phyloP scores from a whole-genome alignment of 257 asterid genomes.

The Przewalskia tangutica region DNA sequence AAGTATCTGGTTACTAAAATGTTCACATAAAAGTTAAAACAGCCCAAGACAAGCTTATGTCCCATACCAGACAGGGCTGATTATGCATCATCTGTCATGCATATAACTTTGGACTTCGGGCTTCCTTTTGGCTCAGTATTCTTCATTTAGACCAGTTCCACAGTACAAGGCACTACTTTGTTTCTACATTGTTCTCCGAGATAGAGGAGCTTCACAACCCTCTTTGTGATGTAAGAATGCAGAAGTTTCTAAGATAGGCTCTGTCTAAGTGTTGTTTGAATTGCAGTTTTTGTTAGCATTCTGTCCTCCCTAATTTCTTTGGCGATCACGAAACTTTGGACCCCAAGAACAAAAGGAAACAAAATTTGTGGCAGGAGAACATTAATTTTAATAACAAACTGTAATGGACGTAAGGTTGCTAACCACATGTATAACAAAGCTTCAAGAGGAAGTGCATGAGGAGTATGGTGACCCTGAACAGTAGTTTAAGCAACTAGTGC shows the following conservation, averaged over 20 bases:
- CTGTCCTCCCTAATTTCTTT: background rate
- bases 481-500: background rate
- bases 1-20: background rate
- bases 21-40: background rate
- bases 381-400: background rate
- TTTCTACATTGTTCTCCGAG: background rate
- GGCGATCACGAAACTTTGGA: background rate
- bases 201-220: background rate
- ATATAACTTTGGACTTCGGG: background rate
- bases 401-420: background rate
- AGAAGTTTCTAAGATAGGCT: background rate
- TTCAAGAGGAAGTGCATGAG: background rate
- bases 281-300: background rate
- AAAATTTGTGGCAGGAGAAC: background rate
- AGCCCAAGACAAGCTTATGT: background rate
- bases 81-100: background rate
- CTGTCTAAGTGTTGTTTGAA: background rate
- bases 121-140: background rate
- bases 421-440: background rate
- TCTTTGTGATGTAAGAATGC: background rate
- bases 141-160: background rate
- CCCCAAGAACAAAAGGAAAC: background rate
- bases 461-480: too few relatives aligned
- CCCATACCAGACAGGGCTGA: background rate
- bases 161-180: background rate